A percentile compares a stretch with the other conserved stretches of the same genome.
These are phyloP conservation scores for Bruguiera parviflora DNA, from an alignment of 345 rosid species.

Conservation along the genomic window DNA sequence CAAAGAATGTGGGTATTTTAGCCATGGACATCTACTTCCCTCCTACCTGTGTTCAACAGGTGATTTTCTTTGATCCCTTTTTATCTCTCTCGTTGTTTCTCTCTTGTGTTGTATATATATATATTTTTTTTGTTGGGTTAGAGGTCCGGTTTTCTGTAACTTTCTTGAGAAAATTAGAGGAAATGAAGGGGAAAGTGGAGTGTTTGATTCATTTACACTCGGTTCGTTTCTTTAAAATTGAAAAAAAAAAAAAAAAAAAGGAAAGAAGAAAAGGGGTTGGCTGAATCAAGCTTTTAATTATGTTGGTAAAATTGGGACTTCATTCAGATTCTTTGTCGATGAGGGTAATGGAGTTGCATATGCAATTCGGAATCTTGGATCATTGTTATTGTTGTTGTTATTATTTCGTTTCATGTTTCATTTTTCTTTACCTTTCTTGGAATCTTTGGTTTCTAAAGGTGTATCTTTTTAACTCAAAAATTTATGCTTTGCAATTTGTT, in stretches of 20 bases:
- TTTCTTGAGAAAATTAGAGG: constrained; percentile 11
- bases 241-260: not conserved
- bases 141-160: constrained; percentile 4
- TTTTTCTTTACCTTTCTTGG: too few species aligned
- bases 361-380: not conserved
- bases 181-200: not conserved
- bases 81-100: not conserved
- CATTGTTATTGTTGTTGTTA: not conserved
- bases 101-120: not conserved
- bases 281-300: not conserved
- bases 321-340: not conserved
- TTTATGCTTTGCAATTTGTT: not conserved
- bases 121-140: constrained; percentile 5
- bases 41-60: constrained; percentile 95
- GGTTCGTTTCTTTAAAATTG: not conserved
- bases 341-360: not conserved
- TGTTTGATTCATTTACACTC: not conserved
- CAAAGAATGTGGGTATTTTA: constrained; percentile 94
- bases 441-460: too few species aligned
- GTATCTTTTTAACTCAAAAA: too few species aligned
- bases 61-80: constrained; percentile 18
- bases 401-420: not conserved
- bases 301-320: not conserved
- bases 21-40: constrained; percentile 98
- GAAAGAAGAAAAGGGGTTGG: not conserved